Evolutionary conservation across 352 stramenopile genomes (phyloP), one percentile per base, ranked within the genome.

Genomic region (Peronospora belbahrii): DNA sequence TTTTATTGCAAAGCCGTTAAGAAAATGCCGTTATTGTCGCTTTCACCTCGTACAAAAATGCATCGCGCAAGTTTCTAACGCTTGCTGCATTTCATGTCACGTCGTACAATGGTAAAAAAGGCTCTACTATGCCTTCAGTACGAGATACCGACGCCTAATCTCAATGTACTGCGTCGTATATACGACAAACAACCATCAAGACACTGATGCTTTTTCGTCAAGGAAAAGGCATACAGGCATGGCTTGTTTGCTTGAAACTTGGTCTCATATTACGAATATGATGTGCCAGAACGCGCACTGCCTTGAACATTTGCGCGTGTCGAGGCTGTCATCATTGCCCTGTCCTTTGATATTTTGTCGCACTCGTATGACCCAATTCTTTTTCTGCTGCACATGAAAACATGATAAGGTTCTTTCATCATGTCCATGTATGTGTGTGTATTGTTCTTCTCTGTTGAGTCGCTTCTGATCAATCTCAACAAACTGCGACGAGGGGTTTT

Each of bases 61-160:
- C 50, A 51, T 45, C 36, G 52, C 52, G 37, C 11, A n/a, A 48
- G 37, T 50, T 53, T 48, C 43, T 32, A 6, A 17, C 46, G 27
- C 28, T 19, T 43, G 25, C 39, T 43, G 35, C 28, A 9, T 25
- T 56, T 42, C 56, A 53, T 65, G 52, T 65, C 51, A 49, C 45
- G 46, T 35, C 50, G 39, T 48, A 23, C 33, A 42, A 20, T 20
- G 25, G 13, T 6, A 23, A 28, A 19, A 40, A 40, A 47, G 13
- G 15, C 30, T 48, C 40, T n/a, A 63, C 40, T 51, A 49, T 50
- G 48, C 28, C 49, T 41, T 32, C 15, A 43, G 42, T 34, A 33
- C 51, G 50, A 64, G 23, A 27, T 10, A 34, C 39, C 56, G 33
- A 60, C 56, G 51, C 25, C 51, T 65, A 45, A 61, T 65, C 40